Evolutionary conservation across 805 yeast species (phyloP).

Genomic region (Wickerhamiella hasegawae): DNA sequence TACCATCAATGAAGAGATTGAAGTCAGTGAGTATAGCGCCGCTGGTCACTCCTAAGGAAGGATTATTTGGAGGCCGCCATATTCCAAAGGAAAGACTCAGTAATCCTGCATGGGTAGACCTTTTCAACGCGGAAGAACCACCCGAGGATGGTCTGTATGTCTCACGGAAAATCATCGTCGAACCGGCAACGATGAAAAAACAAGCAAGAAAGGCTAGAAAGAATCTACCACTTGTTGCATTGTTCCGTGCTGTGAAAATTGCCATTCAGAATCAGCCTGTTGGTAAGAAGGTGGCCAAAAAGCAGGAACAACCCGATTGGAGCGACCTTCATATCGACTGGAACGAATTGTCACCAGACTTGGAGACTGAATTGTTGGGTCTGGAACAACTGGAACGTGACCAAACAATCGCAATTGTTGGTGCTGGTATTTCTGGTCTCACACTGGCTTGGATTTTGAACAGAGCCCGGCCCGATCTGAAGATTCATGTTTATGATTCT

Average conservation of each 20-base stretch:
- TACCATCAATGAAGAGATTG: too few species aligned
- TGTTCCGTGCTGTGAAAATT: too few species aligned
- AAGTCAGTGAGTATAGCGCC: too few species aligned
- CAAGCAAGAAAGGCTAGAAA: too few species aligned
- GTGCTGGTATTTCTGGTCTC: slow-evolving; percentile 82
- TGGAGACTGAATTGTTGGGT: slow-evolving; percentile 16
- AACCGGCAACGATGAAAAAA: too few species aligned
- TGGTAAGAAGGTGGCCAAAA: neutral
- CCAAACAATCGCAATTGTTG: slow-evolving; percentile 50
- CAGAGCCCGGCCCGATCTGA: slow-evolving; percentile 61
- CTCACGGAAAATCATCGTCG: neutral
- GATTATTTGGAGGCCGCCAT: slow-evolving; percentile 12
- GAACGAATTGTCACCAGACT: slow-evolving; percentile 17
- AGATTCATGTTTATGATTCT: slow-evolving; percentile 46
- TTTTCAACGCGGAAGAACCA: slow-evolving; percentile 12
- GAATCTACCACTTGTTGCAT: too few species aligned
- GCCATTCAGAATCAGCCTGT: too few species aligned
- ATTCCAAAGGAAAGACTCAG: slow-evolving; percentile 10
- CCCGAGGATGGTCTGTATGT: slow-evolving; percentile 14
- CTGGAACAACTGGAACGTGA: slow-evolving; percentile 19
- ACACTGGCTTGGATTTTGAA: slow-evolving; percentile 31
- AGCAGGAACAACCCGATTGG: neutral
- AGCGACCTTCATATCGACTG: slow-evolving; percentile 10
- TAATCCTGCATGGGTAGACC: slow-evolving; percentile 11
- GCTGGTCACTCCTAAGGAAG: too few species aligned